Base-by-base conservation (phyloP, 139 green algal genomes). In the Zygnema cylindricum region DNA sequence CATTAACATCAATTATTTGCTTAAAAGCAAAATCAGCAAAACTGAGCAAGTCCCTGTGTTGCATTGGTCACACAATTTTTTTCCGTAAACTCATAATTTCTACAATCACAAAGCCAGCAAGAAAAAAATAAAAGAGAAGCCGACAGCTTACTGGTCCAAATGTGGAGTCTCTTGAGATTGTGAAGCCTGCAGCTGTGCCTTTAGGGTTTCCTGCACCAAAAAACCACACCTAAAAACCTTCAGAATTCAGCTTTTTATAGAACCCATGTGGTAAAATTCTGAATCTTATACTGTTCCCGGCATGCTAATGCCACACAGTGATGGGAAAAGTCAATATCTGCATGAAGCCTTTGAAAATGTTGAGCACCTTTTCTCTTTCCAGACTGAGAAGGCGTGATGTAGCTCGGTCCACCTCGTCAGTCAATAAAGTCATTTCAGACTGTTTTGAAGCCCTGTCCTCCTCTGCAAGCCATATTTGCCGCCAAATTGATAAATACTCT, bases 401-500 rank as follows among this genome's bases (percentile, higher is more conserved):
- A 30, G 91, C 92, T 1, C 93, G 85, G 33, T 96, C 94, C 76
- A 96, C 88, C 82, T 96, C 94, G 23, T 91, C 92, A 0, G 83
- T 77, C 2, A 95, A 87, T 33, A 98, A 90, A 76, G 98, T 96
- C 83, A 97, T 86, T 92, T 98, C 95, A 41, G 86, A 73, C 90
- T 95, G 93, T 1, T 86, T 84, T 0, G 69, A 33, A 0, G 36
- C 88, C 0, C 83, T 49, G 0, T 91, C 84, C 63, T 92, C 88
- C 43, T 92, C 88, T 89, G 84, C 32, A 55, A 1, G n/a, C n/a
- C n/a, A n/a, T n/a, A n/a, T n/a, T n/a, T n/a, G n/a, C n/a, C n/a
- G n/a, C n/a, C n/a, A n/a, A n/a, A n/a, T n/a, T n/a, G n/a, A n/a
- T n/a, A n/a, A n/a, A n/a, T n/a, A n/a, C n/a, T n/a, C n/a, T n/a